phyloP scores from a whole-genome alignment of 2,329 filamentous ascomycete species.

The Phyllosticta citribraziliensis region DNA sequence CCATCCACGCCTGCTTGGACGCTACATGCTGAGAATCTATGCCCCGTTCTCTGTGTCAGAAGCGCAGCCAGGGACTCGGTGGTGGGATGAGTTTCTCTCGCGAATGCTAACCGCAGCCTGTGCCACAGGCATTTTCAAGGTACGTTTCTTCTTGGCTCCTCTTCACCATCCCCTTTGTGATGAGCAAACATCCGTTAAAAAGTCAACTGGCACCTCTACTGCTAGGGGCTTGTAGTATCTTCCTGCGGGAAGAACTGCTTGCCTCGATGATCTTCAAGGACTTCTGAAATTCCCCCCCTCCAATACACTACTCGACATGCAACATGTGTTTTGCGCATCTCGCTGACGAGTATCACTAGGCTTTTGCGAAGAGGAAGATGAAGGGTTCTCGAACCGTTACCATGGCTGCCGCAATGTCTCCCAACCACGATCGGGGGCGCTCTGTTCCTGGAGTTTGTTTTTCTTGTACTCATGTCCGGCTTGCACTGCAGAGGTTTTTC shows the following conservation, averaged over 20 bases:
- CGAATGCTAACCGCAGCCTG: neutral
- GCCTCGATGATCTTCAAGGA: conserved; percentile 27
- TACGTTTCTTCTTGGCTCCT: neutral
- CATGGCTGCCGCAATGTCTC: neutral
- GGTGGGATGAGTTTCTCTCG: neutral
- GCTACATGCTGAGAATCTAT: neutral
- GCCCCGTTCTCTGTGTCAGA: neutral
- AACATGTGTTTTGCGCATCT: neutral
- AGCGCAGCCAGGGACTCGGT: neutral
- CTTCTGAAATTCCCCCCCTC: conserved; percentile 21
- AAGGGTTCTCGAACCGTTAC: no score
- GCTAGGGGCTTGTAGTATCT: neutral
- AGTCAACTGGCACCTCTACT: neutral
- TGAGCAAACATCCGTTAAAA: neutral
- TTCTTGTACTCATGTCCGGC: neutral
- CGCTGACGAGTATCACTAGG: neutral
- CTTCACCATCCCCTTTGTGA: neutral
- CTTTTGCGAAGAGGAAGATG: neutral
- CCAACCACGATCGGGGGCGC: neutral
- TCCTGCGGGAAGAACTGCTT: neutral
- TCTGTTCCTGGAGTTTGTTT: neutral
- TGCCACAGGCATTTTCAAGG: neutral
- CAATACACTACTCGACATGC: neutral
- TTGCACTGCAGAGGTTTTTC: neutral
- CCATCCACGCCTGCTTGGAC: neutral